Evolutionary conservation across 306 rosid genomes (phyloP).

Genomic region (Quercus robur): DNA sequence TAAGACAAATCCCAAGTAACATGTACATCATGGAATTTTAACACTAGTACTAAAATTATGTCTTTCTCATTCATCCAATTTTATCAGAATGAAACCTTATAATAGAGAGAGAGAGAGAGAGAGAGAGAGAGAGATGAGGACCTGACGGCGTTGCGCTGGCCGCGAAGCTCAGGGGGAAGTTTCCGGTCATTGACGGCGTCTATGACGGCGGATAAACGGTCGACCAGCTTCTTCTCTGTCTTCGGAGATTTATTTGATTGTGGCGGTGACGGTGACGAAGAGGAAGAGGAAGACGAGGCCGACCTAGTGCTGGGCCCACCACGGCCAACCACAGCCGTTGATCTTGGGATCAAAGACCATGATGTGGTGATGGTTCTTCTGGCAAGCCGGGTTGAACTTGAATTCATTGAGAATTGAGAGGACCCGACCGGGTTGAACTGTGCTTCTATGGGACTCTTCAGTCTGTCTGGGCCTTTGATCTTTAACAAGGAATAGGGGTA

Average conservation of each 20-base stretch:
- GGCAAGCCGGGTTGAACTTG: slow-evolving; percentile 44
- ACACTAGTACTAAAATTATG: no score
- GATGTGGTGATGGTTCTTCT: slow-evolving; percentile 7
- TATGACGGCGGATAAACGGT: slow-evolving; percentile 67
- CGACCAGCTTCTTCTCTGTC: slow-evolving; percentile 53
- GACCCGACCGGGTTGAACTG: background rate
- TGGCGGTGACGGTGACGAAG: slow-evolving; percentile 22
- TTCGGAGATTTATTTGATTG: slow-evolving; percentile 45
- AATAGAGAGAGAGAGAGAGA: no score
- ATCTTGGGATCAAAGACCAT: slow-evolving; percentile 21
- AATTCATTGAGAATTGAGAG: no score
- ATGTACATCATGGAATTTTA: background rate
- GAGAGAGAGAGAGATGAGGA: background rate
- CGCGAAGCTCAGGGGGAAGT: slow-evolving; percentile 85
- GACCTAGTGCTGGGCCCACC: slow-evolving; percentile 10
- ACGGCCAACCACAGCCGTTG: slow-evolving; percentile 5
- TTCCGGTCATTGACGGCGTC: slow-evolving; percentile 78
- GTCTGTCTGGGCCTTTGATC: no score
- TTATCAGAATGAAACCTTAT: no score
- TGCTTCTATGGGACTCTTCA: background rate
- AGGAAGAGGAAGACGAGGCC: slow-evolving; percentile 40
- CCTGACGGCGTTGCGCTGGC: slow-evolving; percentile 82
- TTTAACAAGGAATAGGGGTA: no score
- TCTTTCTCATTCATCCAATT: no score
- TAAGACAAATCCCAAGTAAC: background rate